These are phyloP conservation scores for Rhizopogon vesiculosus DNA, from an alignment of 768 basidiomycete species.

Conservation along the genomic window DNA sequence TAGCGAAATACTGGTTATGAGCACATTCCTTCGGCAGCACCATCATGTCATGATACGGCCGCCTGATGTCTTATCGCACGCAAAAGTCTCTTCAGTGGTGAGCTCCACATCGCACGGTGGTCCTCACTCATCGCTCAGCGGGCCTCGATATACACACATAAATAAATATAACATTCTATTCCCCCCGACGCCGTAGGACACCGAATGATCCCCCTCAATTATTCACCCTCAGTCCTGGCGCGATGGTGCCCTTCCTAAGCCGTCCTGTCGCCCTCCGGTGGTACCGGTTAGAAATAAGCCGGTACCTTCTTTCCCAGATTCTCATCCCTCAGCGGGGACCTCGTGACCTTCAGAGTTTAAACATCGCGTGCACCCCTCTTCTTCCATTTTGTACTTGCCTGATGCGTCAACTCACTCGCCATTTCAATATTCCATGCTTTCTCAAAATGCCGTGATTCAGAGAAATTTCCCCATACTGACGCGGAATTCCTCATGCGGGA, in stretches of 20 bases:
- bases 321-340: slow-evolving; percentile 1
- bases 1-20: background rate
- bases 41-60: background rate
- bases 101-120: background rate
- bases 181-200: background rate
- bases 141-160: background rate
- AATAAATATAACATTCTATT: background rate
- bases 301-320: background rate
- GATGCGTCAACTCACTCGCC: background rate
- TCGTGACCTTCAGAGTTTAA: slow-evolving; percentile 7
- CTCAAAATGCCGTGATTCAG: background rate
- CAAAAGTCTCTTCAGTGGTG: background rate
- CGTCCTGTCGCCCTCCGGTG: background rate
- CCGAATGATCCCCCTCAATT: background rate
- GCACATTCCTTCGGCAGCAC: background rate
- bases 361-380: slow-evolving; percentile 2
- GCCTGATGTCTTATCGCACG: background rate
- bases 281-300: background rate
- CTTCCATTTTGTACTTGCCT: slow-evolving; percentile 5
- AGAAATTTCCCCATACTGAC: background rate
- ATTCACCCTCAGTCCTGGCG: background rate
- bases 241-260: too few relatives aligned
- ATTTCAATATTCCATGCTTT: background rate
- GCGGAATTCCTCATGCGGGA: background rate
- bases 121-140: background rate